phyloP scores from a whole-genome alignment of 2,329 filamentous ascomycete genomes.

The Cryoendolithus antarcticus region DNA sequence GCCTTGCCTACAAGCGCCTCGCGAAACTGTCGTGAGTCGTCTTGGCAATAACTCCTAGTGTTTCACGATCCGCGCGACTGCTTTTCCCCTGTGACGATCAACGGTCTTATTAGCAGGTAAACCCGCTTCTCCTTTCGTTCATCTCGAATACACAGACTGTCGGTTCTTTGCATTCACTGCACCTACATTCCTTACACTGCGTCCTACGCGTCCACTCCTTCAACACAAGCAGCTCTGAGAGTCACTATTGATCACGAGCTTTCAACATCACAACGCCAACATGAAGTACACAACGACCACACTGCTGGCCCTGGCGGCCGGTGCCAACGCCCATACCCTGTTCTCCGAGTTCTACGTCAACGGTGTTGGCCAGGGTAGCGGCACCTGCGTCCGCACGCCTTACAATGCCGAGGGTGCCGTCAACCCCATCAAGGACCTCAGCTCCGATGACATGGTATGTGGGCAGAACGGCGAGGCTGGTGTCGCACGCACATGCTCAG shows the following conservation, averaged over 20 bases:
- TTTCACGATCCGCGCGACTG: too few relatives aligned
- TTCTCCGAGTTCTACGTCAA: slow-evolving; percentile 54
- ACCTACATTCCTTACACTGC: too few relatives aligned
- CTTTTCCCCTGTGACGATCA: too few relatives aligned
- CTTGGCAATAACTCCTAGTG: too few relatives aligned
- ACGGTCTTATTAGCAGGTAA: too few relatives aligned
- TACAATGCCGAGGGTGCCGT: slow-evolving; percentile 40
- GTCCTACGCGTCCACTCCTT: too few relatives aligned
- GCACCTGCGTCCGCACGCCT: slow-evolving; percentile 58
- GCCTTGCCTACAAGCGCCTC: too few relatives aligned
- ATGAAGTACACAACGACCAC: slow-evolving; percentile 8
- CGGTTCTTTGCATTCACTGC: too few relatives aligned
- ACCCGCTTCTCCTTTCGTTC: not conserved
- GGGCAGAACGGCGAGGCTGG: slow-evolving; percentile 39
- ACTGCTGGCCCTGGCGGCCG: slow-evolving; percentile 9
- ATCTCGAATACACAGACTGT: too few relatives aligned
- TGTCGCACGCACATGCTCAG: slow-evolving; percentile 36
- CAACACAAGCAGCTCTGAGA: too few relatives aligned
- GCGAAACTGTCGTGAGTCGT: too few relatives aligned
- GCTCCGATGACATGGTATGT: slow-evolving; percentile 55
- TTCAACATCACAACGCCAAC: not conserved
- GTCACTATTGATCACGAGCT: too few relatives aligned
- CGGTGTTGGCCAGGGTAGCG: slow-evolving; percentile 47
- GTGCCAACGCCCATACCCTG: slow-evolving; percentile 38
- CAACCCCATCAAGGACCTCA: slow-evolving; percentile 45